Conservation (phyloP, 2,329 filamentous ascomycete species). For the Neonectria coccinea region DNA sequence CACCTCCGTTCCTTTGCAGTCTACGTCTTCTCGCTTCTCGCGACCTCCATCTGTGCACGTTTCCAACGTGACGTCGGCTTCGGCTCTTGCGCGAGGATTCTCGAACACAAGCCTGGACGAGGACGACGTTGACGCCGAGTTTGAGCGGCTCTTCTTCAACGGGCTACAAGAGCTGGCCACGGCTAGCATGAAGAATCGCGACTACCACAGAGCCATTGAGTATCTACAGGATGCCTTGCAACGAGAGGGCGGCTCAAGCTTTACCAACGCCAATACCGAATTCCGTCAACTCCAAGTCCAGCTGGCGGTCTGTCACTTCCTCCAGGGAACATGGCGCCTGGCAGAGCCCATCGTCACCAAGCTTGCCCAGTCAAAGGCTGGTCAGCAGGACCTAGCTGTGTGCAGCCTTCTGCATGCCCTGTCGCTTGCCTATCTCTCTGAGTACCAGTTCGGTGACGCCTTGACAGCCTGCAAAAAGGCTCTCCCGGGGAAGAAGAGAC, state of each 20-base stretch:
- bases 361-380: neutral
- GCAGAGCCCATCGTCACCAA: slow-evolving; percentile 28
- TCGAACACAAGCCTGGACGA: neutral
- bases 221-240: slow-evolving; percentile 39
- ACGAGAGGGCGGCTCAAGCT: neutral
- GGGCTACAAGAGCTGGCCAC: slow-evolving; percentile 41
- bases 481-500: slow-evolving; percentile 38
- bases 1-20: neutral
- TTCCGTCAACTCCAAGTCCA: slow-evolving; percentile 36
- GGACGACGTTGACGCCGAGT: slow-evolving; percentile 22
- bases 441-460: slow-evolving; percentile 41
- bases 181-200: slow-evolving; percentile 38
- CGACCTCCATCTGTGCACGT: neutral
- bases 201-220: slow-evolving; percentile 40
- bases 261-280: slow-evolving; percentile 3
- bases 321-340: slow-evolving; percentile 36
- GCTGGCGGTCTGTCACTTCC: slow-evolving; percentile 41
- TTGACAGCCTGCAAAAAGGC: slow-evolving; percentile 38
- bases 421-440: slow-evolving; percentile 28
- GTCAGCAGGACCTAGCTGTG: neutral
- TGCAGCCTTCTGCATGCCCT: slow-evolving; percentile 20
- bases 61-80: neutral
- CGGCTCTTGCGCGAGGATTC: neutral
- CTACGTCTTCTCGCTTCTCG: neutral
- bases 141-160: slow-evolving; percentile 28